Conservation (phyloP, 2,329 filamentous ascomycete species). For the Claviceps pazoutovae region DNA sequence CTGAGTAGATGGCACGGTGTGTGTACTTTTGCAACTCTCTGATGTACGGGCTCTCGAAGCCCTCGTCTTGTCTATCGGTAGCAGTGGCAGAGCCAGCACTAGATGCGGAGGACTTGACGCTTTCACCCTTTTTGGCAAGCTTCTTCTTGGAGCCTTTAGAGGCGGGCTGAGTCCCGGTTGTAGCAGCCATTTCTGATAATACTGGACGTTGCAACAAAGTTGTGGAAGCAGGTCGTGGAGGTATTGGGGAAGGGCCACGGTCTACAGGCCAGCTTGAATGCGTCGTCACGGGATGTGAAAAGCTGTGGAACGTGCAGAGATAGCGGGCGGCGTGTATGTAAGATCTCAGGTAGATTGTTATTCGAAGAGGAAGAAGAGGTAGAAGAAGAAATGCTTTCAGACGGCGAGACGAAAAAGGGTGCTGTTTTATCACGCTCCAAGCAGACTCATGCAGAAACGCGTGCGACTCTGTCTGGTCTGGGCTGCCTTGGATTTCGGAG, state of each 20-base stretch:
- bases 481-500: constrained; percentile 4
- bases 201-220: constrained; percentile 2
- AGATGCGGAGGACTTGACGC: constrained; percentile 41
- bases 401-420: not conserved
- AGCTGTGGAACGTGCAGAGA: not conserved
- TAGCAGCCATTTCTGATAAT: constrained; percentile 40
- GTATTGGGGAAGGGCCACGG: not conserved
- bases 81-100: constrained; percentile 30
- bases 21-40: constrained; percentile 77
- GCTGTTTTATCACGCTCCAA: not conserved
- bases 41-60: constrained; percentile 62
- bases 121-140: constrained; percentile 34
- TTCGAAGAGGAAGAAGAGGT: not conserved
- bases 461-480: constrained; percentile 1
- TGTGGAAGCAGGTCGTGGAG: constrained; percentile 7
- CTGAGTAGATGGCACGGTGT: constrained; percentile 16
- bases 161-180: constrained; percentile 40
- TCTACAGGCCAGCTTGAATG: not conserved
- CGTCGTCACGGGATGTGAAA: not conserved
- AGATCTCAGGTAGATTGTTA: not conserved
- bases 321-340: not conserved
- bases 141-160: constrained; percentile 59
- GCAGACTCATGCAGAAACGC: not conserved
- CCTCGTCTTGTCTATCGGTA: constrained; percentile 45
- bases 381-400: not conserved